phyloP scores from a whole-genome alignment of 2,329 filamentous ascomycete species.

The Calonectria pseudoturangicola region DNA sequence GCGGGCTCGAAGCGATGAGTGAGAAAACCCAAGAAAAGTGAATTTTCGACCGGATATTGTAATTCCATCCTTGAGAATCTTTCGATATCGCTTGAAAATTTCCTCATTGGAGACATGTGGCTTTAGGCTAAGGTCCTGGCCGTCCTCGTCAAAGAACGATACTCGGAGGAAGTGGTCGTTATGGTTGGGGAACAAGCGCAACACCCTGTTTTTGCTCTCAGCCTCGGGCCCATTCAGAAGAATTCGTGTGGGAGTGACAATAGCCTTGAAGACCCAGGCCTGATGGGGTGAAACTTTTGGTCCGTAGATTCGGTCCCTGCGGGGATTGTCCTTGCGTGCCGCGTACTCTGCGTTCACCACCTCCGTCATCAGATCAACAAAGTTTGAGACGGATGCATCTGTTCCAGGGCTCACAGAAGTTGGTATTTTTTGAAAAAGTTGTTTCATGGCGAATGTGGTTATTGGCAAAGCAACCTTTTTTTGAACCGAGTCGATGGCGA shows the following conservation, averaged over 20 bases:
- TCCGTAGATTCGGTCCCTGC: conserved; percentile 54
- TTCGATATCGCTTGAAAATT: conserved; percentile 77
- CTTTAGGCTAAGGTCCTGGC: conserved; percentile 77
- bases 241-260: conserved; percentile 76
- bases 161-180: conserved; percentile 81
- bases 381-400: conserved; percentile 64
- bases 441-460: conserved; percentile 72
- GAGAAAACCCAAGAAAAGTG: conserved; percentile 84
- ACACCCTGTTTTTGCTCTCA: conserved; percentile 81
- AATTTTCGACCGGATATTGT: conserved; percentile 78
- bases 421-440: conserved; percentile 70
- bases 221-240: conserved; percentile 76
- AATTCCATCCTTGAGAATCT: conserved; percentile 75
- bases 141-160: conserved; percentile 84
- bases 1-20: conserved; percentile 84
- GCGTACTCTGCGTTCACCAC: conserved; percentile 65
- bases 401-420: conserved; percentile 70
- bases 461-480: conserved; percentile 60
- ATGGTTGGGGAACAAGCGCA: conserved; percentile 78
- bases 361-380: conserved; percentile 62
- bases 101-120: conserved; percentile 65
- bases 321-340: conserved; percentile 53
- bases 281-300: conserved; percentile 61
- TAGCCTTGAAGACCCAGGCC: conserved; percentile 71
- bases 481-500: conserved; percentile 53